Base-by-base conservation (phyloP, 23 red algal species). In the Chondrus crispus region DNA sequence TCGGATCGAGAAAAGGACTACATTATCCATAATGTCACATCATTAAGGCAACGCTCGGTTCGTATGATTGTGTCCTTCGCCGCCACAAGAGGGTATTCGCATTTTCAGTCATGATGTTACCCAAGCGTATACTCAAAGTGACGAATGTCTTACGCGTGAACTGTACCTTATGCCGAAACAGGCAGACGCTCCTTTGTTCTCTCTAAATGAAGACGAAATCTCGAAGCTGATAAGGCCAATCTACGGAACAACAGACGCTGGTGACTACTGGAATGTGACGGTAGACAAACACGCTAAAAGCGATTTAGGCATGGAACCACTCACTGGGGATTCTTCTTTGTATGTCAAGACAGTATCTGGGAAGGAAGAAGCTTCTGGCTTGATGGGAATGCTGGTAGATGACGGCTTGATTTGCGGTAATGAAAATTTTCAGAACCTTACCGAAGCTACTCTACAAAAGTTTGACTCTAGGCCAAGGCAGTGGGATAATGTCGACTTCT, bases 201-300 rank as follows among this genome's bases (percentile, higher is more conserved):
- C 10, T 6, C 40, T 84, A 12, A n/a, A 55, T 11, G 80, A 84
- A 0, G 80, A 66, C 58, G 57, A 68, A n/a, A 10, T 63, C 10
- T 37, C 62, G 9, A 26, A 9, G 51, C 53, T 84, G 22, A 11
- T 2, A 58, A 74, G 20, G 9, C 80, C 80, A 62, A 10, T 84
- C 11, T 84, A 84, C n/a, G 80, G 39, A 10, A n/a, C 62, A 32
- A 37, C 35, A 11, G 83, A 88, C 19, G 62, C 58, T 82, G 84
- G 84, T 28, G 66, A 72, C 42, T 88, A 88, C 50, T 88, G 84
- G 84, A 37, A 26, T 44, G 63, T 52, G 22, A 88, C 64, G 14
- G 13, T 88, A 10, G 14, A 13, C 35, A 1, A 20, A 62, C 80
- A 84, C 62, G 46, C 62, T 7, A 1, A 2, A 39, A 84, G 62